Evolutionary conservation across 139 green algal genomes (phyloP), one percentile per base, ranked within the genome.

Genomic region (Chlorella vulgaris): DNA sequence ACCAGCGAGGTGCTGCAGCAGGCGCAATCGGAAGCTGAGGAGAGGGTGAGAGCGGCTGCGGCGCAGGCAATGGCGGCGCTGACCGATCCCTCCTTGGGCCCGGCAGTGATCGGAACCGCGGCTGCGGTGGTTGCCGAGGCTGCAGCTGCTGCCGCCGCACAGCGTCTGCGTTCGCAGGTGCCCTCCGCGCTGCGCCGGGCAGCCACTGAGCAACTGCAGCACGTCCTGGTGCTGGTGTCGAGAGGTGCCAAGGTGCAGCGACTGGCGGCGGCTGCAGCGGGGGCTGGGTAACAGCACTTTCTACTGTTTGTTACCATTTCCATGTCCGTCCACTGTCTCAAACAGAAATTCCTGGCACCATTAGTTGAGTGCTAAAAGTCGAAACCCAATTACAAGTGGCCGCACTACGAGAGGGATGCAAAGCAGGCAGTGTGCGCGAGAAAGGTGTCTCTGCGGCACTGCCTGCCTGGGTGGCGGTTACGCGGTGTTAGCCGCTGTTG

Each of bases 101-200:
- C 68, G 0, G 85, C 82, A 4, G 82, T 84, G 33, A 55, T 88
- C 18, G 80, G 55, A n/a, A 88, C 85, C 1, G 85, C 85, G 3
- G 85, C 85, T 0, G 85, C 82, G 10, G 81, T 89, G 5, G 81
- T 71, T 26, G 81, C 69, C 0, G 81, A 89, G 47, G 42, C 19
- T 10, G 76, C 76, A 0, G 26, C 63, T 4, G 55, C 53, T 1
- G 81, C 81, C 4, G 80, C 42, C 15, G 62, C 40, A 18, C 74
- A 79, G 53, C 58, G 81, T 3, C 47, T 89, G 38, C 61, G 61
- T 13, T 26, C 67, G 4, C 67, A 80, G 22, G 76, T 63, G 55
- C 55, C 74, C 0, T 69, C 36, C 5, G 36, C 36, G 26, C 5
- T 69, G 36, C 36, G 55, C 6, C 53, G 38, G 15, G 28, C 38